Conservation (phyloP, 768 basidiomycete species). For the Coprinopsis sp. region DNA sequence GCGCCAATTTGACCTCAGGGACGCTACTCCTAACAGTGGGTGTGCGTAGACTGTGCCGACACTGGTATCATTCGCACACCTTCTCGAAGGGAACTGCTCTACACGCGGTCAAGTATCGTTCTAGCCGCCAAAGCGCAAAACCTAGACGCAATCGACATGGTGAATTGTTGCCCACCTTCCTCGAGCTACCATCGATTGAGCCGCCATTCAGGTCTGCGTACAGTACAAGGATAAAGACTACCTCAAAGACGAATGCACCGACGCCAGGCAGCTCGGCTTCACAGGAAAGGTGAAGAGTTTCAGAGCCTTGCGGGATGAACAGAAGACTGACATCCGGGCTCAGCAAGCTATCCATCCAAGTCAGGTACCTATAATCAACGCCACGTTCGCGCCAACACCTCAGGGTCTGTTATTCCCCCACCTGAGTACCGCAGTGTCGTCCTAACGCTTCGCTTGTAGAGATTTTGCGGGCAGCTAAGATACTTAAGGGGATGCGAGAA, state of each 20-base stretch:
- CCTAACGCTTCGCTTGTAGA: conserved; percentile 39
- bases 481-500: conserved; percentile 59
- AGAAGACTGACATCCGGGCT: conserved; percentile 1
- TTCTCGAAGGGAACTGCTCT: conserved; percentile 73
- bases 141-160: conserved; percentile 89
- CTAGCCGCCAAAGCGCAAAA: conserved; percentile 79
- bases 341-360: conserved; percentile 94
- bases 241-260: conserved; percentile 69
- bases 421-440: neutral
- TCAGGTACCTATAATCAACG: conserved; percentile 75
- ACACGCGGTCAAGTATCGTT: conserved; percentile 78
- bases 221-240: conserved; percentile 73
- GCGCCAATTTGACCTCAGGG: conserved; percentile 14
- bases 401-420: conserved; percentile 40
- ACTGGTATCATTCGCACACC: conserved; percentile 75
- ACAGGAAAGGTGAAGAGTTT: conserved; percentile 73
- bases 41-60: conserved; percentile 74
- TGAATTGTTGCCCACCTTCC: conserved; percentile 19
- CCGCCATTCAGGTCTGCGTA: conserved; percentile 77
- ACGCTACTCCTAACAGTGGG: neutral
- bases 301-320: neutral
- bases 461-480: conserved; percentile 69
- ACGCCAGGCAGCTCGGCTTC: conserved; percentile 80
- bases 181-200: neutral
- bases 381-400: conserved; percentile 70